These are phyloP conservation scores for Fusarium burgessii DNA, from an alignment of 2,329 filamentous ascomycete genomes.

Conservation along the genomic window DNA sequence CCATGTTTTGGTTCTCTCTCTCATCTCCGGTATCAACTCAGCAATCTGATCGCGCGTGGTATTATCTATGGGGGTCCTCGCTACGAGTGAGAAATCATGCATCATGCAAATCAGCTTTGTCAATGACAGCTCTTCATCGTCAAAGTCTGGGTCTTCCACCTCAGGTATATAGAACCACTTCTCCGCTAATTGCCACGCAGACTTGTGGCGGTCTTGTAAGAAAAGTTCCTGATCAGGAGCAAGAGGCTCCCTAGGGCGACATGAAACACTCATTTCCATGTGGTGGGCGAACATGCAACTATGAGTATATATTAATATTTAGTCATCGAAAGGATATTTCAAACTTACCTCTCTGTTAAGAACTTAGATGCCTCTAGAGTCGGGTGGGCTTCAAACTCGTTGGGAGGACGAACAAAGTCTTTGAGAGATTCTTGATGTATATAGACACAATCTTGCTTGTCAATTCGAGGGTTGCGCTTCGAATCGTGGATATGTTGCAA, in stretches of 20 bases:
- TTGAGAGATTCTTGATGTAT: background rate
- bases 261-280: fast-evolving
- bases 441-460: too few relatives aligned
- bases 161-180: too few relatives aligned
- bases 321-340: too few relatives aligned
- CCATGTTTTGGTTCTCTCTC: background rate
- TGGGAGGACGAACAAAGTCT: too few relatives aligned
- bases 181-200: too few relatives aligned
- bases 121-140: background rate
- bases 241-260: fast-evolving
- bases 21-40: background rate
- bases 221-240: fast-evolving
- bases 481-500: background rate
- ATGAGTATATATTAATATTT: background rate
- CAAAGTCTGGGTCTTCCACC: too few relatives aligned
- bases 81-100: background rate
- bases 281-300: background rate
- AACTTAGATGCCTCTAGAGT: too few relatives aligned
- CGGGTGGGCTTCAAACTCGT: too few relatives aligned
- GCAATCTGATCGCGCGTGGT: background rate
- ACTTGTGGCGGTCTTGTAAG: too few relatives aligned
- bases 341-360: too few relatives aligned
- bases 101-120: background rate
- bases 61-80: too few relatives aligned
- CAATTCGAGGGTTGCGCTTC: background rate